Evolutionary conservation across 148 eudicot genomes (phyloP).

Genomic region (Drosera capensis): DNA sequence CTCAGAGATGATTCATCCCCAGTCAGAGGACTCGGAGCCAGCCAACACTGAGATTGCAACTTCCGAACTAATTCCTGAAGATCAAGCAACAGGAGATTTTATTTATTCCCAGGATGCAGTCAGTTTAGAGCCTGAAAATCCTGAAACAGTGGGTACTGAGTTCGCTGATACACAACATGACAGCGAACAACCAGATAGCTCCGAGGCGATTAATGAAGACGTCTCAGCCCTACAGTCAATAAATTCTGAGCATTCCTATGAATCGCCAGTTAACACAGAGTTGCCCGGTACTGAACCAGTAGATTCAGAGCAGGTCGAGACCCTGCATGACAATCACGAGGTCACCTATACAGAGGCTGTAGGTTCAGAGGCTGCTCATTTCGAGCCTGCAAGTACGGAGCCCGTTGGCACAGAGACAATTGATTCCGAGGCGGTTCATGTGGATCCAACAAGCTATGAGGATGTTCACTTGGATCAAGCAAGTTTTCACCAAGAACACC

Average conservation of each 20-base stretch:
- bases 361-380: conserved; percentile 3
- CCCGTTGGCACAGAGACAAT: conserved; percentile 1
- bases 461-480: conserved; percentile 9
- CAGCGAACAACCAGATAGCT: too few relatives aligned
- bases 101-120: too few relatives aligned
- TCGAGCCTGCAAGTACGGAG: background rate
- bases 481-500: too few relatives aligned
- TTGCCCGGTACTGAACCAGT: conserved; percentile 3
- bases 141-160: too few relatives aligned
- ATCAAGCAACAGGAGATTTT: too few relatives aligned
- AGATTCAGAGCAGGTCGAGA: conserved; percentile 4
- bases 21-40: conserved; percentile 5
- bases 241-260: conserved; percentile 3
- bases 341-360: conserved; percentile 9
- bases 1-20: background rate
- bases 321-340: conserved; percentile 9
- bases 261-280: conserved; percentile 3
- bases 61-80: too few relatives aligned
- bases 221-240: background rate
- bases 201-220: too few relatives aligned
- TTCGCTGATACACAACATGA: too few relatives aligned
- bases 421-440: conserved; percentile 6
- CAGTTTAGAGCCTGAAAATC: background rate
- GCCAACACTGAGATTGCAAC: background rate
- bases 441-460: conserved; percentile 9